Conservation (phyloP, 495 filamentous ascomycete genomes). For the Lindgomyces ingoldianus region DNA sequence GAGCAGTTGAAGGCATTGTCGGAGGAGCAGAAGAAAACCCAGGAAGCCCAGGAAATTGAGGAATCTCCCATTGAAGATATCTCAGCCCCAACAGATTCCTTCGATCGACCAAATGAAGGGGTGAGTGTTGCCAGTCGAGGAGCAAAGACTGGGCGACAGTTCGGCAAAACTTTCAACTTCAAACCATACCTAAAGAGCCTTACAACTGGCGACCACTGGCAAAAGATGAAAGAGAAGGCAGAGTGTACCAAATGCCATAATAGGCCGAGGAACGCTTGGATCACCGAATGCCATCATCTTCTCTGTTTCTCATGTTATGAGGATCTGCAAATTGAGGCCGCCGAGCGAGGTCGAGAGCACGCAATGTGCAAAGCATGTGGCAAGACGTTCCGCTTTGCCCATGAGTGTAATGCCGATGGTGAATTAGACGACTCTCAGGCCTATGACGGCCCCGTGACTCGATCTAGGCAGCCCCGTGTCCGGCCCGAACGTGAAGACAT, state of each 20-base stretch:
- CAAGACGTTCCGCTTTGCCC: conserved; percentile 8
- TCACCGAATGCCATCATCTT: conserved; percentile 54
- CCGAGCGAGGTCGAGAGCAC: conserved; percentile 24
- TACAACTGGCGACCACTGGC: conserved; percentile 38
- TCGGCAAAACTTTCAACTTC: conserved; percentile 39
- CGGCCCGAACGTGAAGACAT: conserved; percentile 18
- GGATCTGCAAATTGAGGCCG: conserved; percentile 35
- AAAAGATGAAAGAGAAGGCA: conserved; percentile 39
- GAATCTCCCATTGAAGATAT: not conserved
- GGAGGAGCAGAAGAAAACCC: conserved; percentile 25
- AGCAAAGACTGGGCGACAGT: conserved; percentile 25
- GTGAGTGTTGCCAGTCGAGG: not conserved
- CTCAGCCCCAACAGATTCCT: not conserved
- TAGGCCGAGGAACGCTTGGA: conserved; percentile 37
- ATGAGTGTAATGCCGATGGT: conserved; percentile 3
- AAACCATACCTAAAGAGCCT: conserved; percentile 41
- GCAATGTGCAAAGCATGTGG: conserved; percentile 21
- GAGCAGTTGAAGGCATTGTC: conserved; percentile 23
- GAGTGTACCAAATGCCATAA: conserved; percentile 46
- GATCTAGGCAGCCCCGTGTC: conserved; percentile 5
- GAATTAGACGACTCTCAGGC: not conserved
- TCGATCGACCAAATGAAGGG: not conserved
- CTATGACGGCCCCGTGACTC: not conserved
- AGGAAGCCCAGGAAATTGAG: not conserved
- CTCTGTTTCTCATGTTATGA: conserved; percentile 53